Percentiles rank a stretch among this genome's conserved stretches.
phyloP scores from a whole-genome alignment of 306 rosid genomes.

The Abrus pulchellus region DNA sequence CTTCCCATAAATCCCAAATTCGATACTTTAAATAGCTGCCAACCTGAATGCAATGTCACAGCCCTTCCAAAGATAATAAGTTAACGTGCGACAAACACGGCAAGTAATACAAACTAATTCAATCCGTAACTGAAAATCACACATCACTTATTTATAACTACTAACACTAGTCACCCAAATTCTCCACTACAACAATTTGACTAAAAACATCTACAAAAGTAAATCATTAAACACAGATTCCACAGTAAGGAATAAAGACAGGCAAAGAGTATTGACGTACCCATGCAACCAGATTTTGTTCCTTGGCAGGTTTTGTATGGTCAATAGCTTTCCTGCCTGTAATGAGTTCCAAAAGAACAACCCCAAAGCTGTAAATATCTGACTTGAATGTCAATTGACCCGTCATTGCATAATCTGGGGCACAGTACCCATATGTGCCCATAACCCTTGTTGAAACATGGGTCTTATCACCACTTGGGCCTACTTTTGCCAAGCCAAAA shows the following conservation, averaged over 20 bases:
- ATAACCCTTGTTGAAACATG: conserved; percentile 80
- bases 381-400: conserved; percentile 89
- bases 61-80: conserved; percentile 6
- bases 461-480: conserved; percentile 80
- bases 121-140: conserved; percentile 8
- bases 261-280: conserved; percentile 57
- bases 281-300: conserved; percentile 85
- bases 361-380: conserved; percentile 92
- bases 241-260: not conserved
- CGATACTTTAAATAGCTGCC: conserved; percentile 9
- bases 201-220: conserved; percentile 8
- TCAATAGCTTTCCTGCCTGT: conserved; percentile 85
- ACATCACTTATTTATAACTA: not conserved
- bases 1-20: conserved; percentile 3
- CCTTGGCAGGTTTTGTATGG: conserved; percentile 49
- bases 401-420: conserved; percentile 87
- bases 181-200: conserved; percentile 10
- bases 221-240: not conserved
- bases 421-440: conserved; percentile 93
- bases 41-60: not conserved
- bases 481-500: conserved; percentile 90
- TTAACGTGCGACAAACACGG: not conserved
- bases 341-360: conserved; percentile 93
- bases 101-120: conserved; percentile 17
- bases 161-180: conserved; percentile 7